phyloP scores from a whole-genome alignment of 129 eudicot genomes.

The Lactuca sativa region DNA sequence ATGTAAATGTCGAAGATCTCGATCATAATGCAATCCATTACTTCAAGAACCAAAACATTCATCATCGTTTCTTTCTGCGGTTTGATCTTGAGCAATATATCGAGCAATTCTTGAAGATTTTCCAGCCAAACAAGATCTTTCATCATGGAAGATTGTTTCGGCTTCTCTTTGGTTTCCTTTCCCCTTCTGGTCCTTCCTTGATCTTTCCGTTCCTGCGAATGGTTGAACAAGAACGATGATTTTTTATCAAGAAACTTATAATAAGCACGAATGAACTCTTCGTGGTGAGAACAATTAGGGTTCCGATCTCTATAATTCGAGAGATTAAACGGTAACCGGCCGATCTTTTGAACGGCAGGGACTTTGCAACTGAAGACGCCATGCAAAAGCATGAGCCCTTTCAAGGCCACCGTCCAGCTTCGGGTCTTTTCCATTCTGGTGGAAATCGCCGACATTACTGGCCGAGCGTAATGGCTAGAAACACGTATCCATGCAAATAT shows the following conservation, averaged over 20 bases:
- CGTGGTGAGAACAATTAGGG: constrained; percentile 30
- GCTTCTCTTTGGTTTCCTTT: constrained; percentile 15
- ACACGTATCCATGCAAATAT: constrained; percentile 60
- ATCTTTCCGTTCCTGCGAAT: constrained; percentile 25
- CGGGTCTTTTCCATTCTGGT: constrained; percentile 54
- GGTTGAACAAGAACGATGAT: constrained; percentile 35
- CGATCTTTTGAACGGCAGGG: constrained; percentile 47
- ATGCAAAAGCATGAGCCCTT: constrained; percentile 69
- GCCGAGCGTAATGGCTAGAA: constrained; percentile 46
- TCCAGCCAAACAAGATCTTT: constrained; percentile 49
- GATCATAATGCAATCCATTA: constrained; percentile 72
- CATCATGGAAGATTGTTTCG: constrained; percentile 19
- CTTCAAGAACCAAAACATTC: constrained; percentile 55
- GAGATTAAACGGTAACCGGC: constrained; percentile 69
- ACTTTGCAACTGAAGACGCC: constrained; percentile 48
- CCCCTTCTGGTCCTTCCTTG: constrained; percentile 4
- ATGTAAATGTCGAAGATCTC: constrained; percentile 67
- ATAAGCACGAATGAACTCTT: constrained; percentile 57
- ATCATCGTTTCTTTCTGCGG: constrained; percentile 37
- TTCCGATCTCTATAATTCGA: constrained; percentile 55
- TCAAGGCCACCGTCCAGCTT: constrained; percentile 68
- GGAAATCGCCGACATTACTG: constrained; percentile 46
- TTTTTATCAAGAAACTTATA: constrained; percentile 57
- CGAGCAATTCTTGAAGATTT: constrained; percentile 59
- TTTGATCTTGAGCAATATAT: constrained; percentile 50